phyloP scores from a whole-genome alignment of 2,329 filamentous ascomycete species.

The Tothia fuscella region DNA sequence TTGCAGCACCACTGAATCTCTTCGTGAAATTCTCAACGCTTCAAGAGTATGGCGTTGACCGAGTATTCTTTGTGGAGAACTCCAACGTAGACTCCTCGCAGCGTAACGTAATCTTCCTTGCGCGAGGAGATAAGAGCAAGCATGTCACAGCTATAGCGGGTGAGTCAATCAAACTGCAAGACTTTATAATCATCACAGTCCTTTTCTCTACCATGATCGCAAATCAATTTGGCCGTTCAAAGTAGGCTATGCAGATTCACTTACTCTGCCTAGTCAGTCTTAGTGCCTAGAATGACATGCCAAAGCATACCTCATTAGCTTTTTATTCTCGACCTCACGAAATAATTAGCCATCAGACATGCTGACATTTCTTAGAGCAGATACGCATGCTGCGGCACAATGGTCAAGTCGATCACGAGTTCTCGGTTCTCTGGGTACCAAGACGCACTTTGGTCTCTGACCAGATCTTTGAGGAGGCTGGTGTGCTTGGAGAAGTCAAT shows the following conservation, averaged over 20 bases:
- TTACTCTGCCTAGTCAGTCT: conserved; percentile 45
- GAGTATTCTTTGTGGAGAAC: conserved; percentile 94
- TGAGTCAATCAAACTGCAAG: conserved; percentile 32
- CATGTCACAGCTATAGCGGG: conserved; percentile 80
- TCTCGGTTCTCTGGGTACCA: conserved; percentile 93
- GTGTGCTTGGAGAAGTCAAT: conserved; percentile 83
- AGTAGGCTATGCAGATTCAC: conserved; percentile 47
- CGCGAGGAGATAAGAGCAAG: conserved; percentile 75
- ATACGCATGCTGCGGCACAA: conserved; percentile 82
- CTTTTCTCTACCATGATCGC: conserved; percentile 1
- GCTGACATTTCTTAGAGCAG: conserved; percentile 59
- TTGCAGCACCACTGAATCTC: conserved; percentile 80
- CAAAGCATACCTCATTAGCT: conserved; percentile 17
- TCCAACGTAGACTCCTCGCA: conserved; percentile 89
- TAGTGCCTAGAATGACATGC: conserved; percentile 38
- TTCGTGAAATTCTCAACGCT: conserved; percentile 92
- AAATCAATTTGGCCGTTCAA: conserved; percentile 36
- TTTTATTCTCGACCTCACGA: conserved; percentile 15
- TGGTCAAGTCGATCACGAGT: conserved; percentile 84
- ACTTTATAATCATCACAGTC: conserved; percentile 11
- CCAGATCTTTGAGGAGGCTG: conserved; percentile 81
- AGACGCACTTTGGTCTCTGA: conserved; percentile 85
- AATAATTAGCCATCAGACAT: conserved; percentile 16
- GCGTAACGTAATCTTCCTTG: conserved; percentile 88
- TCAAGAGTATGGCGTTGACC: conserved; percentile 95